Conservation (phyloP, 768 basidiomycete species). For the Macrolepiota dolichaula region DNA sequence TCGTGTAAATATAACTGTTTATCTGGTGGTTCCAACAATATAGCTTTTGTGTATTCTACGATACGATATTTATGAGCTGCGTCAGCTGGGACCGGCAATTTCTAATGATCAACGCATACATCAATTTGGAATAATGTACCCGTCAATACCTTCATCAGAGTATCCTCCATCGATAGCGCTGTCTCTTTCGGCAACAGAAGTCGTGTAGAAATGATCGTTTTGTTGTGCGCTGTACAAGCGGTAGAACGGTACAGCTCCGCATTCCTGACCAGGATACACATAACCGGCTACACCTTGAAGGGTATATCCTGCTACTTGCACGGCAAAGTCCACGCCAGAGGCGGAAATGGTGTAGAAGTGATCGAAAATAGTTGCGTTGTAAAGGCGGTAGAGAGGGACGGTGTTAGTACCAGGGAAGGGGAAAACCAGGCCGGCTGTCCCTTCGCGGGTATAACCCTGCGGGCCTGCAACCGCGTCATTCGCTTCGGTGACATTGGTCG, state of each 20-base stretch:
- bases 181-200: not conserved
- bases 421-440: not conserved
- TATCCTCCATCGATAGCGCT: not conserved
- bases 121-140: not conserved
- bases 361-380: not conserved
- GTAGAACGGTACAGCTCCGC: constrained; percentile 10
- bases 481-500: not conserved
- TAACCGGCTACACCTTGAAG: constrained; percentile 14
- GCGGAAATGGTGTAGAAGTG: constrained; percentile 13
- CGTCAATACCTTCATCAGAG: not conserved
- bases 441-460: not conserved
- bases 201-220: constrained; percentile 17
- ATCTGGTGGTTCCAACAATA: too few relatives aligned
- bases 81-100: too few relatives aligned
- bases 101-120: not conserved
- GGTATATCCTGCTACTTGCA: constrained; percentile 1
- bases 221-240: constrained; percentile 4
- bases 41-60: too few relatives aligned
- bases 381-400: constrained; percentile 13
- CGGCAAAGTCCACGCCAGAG: not conserved
- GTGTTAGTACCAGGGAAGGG: not conserved
- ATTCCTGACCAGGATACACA: constrained; percentile 10
- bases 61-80: too few relatives aligned
- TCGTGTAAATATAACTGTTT: too few relatives aligned
- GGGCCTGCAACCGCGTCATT: not conserved